Base-by-base conservation (phyloP, 306 rosid genomes). In the Lathyrus aphaca region DNA sequence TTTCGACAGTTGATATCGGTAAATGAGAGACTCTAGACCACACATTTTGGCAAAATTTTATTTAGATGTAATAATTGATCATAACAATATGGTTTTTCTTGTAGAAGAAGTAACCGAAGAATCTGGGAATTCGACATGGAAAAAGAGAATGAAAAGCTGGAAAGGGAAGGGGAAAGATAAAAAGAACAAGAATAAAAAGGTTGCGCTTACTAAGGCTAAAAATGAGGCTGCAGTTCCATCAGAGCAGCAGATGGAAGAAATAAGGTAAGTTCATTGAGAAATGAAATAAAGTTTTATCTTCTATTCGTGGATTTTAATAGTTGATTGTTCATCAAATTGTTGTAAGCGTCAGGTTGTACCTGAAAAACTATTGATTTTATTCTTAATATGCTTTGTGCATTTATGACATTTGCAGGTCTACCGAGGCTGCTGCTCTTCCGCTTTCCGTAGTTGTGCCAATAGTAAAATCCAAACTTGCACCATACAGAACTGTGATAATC, bases 141-240 rank as follows among this genome's bases (percentile, higher is more conserved):
- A 91, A 88, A 88, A 80, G 21, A 80, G 95, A 75, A 85, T 94
- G 49, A 86, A 88, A 75, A 87, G 95, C 70, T 94, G 99, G 99
- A 94, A 94, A 85, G 97, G 85, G 78, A 94, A 91, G 85, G 96
- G 99, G 96, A 94, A 94, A 82, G 97, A 82, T 35, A 89, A 84
- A 69, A 94, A 91, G 87, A 83, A 66, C 64, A 93, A 94, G 81
- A 89, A 87, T 83, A 91, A 94, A 76, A 87, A 89, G 73, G 76
- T 40, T 72, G 56, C 66, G 5, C 42, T n/a, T n/a, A n/a, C 83
- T 23, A 85, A 84, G 78, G 71, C 74, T 48, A 84, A 86, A 65
- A 83, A 65, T 53, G 84, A 66, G 64, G 80, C 80, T 68, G 69
- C 83, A 71, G 27, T 82, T 77, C 97, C 97, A 71, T 75, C 89